These are phyloP conservation scores for Naganishia sp. DNA, from an alignment of 1,284 basidiomycete genomes.

Conservation along the genomic window DNA sequence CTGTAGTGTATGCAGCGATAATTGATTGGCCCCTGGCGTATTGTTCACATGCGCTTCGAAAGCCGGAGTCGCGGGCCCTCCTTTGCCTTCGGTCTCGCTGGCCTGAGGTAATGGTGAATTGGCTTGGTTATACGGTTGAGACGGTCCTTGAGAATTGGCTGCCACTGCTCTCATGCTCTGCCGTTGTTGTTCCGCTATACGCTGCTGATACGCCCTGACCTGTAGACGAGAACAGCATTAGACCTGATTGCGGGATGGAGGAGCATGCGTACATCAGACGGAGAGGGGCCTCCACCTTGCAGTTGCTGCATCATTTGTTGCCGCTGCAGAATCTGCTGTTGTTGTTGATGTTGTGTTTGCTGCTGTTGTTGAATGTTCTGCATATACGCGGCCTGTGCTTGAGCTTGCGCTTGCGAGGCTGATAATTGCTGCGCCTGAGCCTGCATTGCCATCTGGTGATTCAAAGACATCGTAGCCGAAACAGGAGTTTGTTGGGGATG, in stretches of 20 bases:
- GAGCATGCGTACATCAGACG: slow-evolving; percentile 7
- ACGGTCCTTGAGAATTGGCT: slow-evolving; percentile 7
- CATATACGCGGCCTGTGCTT: slow-evolving; percentile 37
- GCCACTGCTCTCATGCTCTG: slow-evolving; percentile 29
- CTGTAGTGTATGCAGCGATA: slow-evolving; percentile 10
- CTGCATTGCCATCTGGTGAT: slow-evolving; percentile 33
- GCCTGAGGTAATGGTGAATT: slow-evolving; percentile 23
- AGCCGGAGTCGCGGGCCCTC: slow-evolving; percentile 13
- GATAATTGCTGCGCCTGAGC: slow-evolving; percentile 34
- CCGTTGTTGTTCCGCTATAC: slow-evolving; percentile 27
- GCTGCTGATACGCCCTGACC: slow-evolving; percentile 28
- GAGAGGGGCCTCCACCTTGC: slow-evolving; percentile 20
- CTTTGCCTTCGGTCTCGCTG: slow-evolving; percentile 2
- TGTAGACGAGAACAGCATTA: not conserved
- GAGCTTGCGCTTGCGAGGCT: slow-evolving; percentile 37
- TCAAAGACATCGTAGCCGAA: slow-evolving; percentile 15
- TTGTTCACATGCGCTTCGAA: slow-evolving; percentile 19
- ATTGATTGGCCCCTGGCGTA: slow-evolving; percentile 1
- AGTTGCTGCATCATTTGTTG: slow-evolving; percentile 33
- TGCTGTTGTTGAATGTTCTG: slow-evolving; percentile 34
- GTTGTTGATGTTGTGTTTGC: slow-evolving; percentile 36
- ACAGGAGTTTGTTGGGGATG: slow-evolving; percentile 25
- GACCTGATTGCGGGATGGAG: not conserved
- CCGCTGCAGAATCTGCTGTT: slow-evolving; percentile 33
- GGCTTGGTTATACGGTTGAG: not conserved